Conservation (phyloP, 192 early-diverging fungal species). For the Endogone sp. region DNA sequence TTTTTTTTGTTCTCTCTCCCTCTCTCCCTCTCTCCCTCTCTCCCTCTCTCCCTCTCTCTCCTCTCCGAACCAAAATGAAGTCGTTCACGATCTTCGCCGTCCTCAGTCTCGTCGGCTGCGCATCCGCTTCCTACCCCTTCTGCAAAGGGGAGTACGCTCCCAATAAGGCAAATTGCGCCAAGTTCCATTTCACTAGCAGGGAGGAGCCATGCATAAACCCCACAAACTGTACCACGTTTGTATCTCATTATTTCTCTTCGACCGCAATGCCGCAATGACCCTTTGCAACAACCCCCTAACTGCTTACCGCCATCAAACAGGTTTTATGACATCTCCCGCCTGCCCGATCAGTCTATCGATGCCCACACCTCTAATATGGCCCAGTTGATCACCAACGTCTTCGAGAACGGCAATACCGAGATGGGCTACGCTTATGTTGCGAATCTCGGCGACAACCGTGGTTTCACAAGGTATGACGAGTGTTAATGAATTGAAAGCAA, state of each 20-base stretch:
- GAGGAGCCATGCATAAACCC: slow-evolving; percentile 2
- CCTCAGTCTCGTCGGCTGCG: neutral
- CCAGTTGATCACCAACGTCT: slow-evolving; percentile 33
- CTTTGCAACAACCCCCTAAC: too few relatives aligned
- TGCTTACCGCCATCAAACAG: slow-evolving; percentile 2
- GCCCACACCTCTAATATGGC: slow-evolving; percentile 23
- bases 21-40: too few relatives aligned
- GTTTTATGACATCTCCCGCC: slow-evolving; percentile 24
- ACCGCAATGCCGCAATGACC: neutral
- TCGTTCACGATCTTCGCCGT: neutral
- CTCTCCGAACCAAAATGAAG: too few relatives aligned
- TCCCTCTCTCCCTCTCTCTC: too few relatives aligned
- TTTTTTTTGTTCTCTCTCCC: too few relatives aligned
- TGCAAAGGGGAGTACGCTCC: neutral
- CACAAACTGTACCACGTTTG: slow-evolving; percentile 28
- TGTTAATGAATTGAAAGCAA: neutral
- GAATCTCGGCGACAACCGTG: slow-evolving; percentile 29
- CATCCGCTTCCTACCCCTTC: neutral
- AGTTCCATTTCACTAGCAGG: slow-evolving; percentile 1
- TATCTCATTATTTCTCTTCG: neutral
- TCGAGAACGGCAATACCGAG: slow-evolving; percentile 34
- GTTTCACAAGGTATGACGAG: slow-evolving; percentile 22
- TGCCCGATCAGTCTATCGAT: slow-evolving; percentile 21
- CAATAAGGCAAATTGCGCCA: slow-evolving; percentile 6
- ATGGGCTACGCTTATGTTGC: slow-evolving; percentile 29